Conservation (phyloP, 2,329 filamentous ascomycete species). For the Paecilomyces formosus region DNA sequence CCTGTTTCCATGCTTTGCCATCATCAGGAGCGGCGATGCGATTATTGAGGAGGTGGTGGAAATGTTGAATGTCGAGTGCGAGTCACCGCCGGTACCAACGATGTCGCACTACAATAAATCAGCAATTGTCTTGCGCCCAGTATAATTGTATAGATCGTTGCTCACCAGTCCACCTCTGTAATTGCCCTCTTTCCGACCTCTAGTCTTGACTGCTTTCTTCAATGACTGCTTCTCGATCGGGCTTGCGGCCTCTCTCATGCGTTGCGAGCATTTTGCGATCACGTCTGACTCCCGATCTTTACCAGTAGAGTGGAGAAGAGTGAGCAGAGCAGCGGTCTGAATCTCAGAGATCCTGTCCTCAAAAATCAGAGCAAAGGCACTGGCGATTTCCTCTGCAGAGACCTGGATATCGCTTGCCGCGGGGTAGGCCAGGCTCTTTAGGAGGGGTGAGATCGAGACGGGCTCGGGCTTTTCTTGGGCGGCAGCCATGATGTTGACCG, state of each 20-base stretch:
- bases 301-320: conserved; percentile 83
- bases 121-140: not conserved
- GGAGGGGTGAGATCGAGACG: conserved; percentile 41
- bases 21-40: conserved; percentile 72
- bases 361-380: conserved; percentile 87
- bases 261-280: conserved; percentile 71
- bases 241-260: conserved; percentile 75
- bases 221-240: conserved; percentile 61
- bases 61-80: conserved; percentile 97
- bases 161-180: conserved; percentile 80
- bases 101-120: conserved; percentile 65
- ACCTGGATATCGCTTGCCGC: conserved; percentile 44
- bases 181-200: conserved; percentile 58
- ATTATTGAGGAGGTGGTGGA: conserved; percentile 92
- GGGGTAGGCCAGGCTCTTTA: conserved; percentile 40
- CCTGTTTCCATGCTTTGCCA: conserved; percentile 93
- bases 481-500: conserved; percentile 16
- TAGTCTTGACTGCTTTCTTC: conserved; percentile 51
- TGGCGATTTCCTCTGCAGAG: conserved; percentile 72
- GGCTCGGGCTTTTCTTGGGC: conserved; percentile 22
- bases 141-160: conserved; percentile 6
- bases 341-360: conserved; percentile 81
- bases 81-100: conserved; percentile 92
- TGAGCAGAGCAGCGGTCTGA: conserved; percentile 79
- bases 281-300: conserved; percentile 80